A percentile compares a stretch with the other conserved stretches of the same genome.
Evolutionary conservation across 2,329 filamentous ascomycete genomes (phyloP).

Genomic region (Iodosphaeria phyllophila): DNA sequence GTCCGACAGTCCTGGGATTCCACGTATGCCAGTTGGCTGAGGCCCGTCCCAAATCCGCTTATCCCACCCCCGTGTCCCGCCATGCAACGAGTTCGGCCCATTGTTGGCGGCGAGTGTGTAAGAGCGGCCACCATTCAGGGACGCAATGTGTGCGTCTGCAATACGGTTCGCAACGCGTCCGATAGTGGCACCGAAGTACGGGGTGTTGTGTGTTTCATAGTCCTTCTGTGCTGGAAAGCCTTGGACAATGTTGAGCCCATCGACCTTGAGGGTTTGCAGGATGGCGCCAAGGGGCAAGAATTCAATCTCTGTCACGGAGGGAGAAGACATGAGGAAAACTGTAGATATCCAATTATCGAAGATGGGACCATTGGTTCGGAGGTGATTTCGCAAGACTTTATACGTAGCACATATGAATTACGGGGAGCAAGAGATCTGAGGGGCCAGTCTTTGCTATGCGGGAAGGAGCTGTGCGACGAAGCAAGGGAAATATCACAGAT

Average conservation of each 20-base stretch:
- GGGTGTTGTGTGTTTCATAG: conserved; percentile 57
- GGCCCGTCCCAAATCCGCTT: conserved; percentile 64
- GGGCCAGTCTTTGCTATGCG: not conserved
- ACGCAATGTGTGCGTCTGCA: conserved; percentile 47
- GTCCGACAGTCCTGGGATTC: conserved; percentile 29
- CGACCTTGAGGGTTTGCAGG: conserved; percentile 64
- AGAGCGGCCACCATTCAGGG: conserved; percentile 46
- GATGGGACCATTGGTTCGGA: too few relatives aligned
- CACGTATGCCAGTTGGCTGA: conserved; percentile 30
- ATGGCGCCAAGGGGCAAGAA: conserved; percentile 64
- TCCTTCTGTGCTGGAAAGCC: conserved; percentile 59
- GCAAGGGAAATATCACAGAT: too few relatives aligned
- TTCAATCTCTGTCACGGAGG: conserved; percentile 28
- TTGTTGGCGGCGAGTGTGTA: conserved; percentile 63
- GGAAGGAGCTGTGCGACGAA: not conserved
- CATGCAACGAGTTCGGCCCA: conserved; percentile 57
- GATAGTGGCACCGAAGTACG: conserved; percentile 87
- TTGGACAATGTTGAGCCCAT: conserved; percentile 71
- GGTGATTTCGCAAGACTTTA: too few relatives aligned
- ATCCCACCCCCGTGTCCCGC: conserved; percentile 60
- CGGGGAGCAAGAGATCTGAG: not conserved
- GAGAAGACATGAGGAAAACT: conserved; percentile 2
- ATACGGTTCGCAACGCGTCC: conserved; percentile 74
- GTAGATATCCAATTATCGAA: too few relatives aligned
- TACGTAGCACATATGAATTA: too few relatives aligned